These are phyloP conservation scores for Salvia sclarea DNA, from an alignment of 305 asterid species.

Conservation along the genomic window DNA sequence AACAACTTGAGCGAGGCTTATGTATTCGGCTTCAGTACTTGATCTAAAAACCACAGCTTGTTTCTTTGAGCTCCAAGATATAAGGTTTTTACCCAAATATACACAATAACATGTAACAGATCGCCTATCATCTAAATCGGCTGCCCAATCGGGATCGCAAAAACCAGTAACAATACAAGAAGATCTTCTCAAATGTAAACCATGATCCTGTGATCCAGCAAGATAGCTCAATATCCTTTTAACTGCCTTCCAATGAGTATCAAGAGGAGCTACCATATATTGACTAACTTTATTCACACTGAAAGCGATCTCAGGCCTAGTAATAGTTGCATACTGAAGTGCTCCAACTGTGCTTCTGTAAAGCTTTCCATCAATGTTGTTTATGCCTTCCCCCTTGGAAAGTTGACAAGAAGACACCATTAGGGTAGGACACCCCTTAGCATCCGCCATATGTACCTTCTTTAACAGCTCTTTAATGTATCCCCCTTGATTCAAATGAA, in stretches of 20 bases:
- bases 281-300: background rate
- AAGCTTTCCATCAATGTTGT: too few species aligned
- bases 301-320: background rate
- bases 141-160: background rate
- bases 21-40: background rate
- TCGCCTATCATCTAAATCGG: background rate
- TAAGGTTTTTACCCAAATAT: background rate
- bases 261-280: background rate
- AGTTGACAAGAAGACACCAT: too few species aligned
- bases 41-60: background rate
- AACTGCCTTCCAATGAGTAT: background rate
- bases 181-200: background rate
- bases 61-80: background rate
- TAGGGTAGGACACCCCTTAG: too few species aligned
- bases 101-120: background rate
- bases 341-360: background rate
- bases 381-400: too few species aligned
- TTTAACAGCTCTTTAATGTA: background rate
- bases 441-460: background rate
- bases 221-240: background rate
- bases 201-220: background rate
- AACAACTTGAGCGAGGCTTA: background rate
- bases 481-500: background rate
- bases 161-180: background rate
- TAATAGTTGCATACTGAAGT: background rate